Evolutionary conservation across 2,329 filamentous ascomycete genomes (phyloP).

Genomic region (Calonectria pseudoturangicola): DNA sequence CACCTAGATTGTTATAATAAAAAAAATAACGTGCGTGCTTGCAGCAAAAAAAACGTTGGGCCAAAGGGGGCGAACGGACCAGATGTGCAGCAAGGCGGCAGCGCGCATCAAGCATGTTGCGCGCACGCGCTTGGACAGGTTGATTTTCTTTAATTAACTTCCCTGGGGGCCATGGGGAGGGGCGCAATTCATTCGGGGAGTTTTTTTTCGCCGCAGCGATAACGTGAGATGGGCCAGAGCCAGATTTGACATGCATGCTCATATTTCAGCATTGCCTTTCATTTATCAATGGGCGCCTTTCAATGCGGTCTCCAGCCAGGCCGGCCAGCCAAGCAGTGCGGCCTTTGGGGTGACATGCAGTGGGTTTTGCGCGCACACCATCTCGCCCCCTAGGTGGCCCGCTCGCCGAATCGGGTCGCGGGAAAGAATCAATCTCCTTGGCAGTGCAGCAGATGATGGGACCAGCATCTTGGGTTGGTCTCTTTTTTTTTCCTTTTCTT

Average conservation of each 20-base stretch:
- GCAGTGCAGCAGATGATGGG: slow-evolving; percentile 7
- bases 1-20: not conserved
- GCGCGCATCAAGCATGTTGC: not conserved
- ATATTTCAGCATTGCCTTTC: slow-evolving; percentile 9
- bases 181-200: slow-evolving; percentile 1
- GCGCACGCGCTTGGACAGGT: slow-evolving; percentile 6
- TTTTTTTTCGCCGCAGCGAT: not conserved
- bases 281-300: slow-evolving; percentile 12
- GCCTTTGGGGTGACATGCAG: not conserved
- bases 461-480: not conserved
- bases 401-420: slow-evolving; percentile 4
- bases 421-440: slow-evolving; percentile 27
- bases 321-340: no score
- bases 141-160: slow-evolving; percentile 27
- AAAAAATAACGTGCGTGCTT: slow-evolving; percentile 6
- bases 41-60: not conserved
- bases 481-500: not conserved
- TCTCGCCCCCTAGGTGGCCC: not conserved
- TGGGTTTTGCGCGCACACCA: not conserved
- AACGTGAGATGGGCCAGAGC: slow-evolving; percentile 7
- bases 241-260: slow-evolving; percentile 17
- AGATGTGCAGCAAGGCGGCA: not conserved
- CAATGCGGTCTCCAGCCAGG: not conserved
- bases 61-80: not conserved
- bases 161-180: slow-evolving; percentile 6